Evolutionary conservation across 805 yeast genomes (phyloP).

Genomic region (Lipomyces sp.): DNA sequence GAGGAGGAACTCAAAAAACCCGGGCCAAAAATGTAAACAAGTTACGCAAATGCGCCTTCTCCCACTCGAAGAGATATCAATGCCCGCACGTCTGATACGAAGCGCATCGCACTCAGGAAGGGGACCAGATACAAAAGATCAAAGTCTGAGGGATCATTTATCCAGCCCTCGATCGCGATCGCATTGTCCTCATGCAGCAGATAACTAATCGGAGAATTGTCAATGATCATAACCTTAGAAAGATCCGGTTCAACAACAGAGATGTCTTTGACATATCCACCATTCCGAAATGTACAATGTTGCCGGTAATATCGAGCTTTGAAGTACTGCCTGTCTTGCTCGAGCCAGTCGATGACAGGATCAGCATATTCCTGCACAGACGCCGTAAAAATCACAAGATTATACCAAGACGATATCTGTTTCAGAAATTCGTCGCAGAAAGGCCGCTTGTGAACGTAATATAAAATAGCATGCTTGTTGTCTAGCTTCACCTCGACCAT

Average conservation of each 20-base stretch:
- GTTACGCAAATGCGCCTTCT: slow-evolving; percentile 20
- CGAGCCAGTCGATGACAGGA: slow-evolving; percentile 91
- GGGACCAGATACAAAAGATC: slow-evolving; percentile 82
- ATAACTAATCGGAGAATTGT: slow-evolving; percentile 90
- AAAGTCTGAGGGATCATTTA: slow-evolving; percentile 87
- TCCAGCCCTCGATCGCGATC: slow-evolving; percentile 95
- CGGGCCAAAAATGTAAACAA: neutral
- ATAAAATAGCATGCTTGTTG: slow-evolving; percentile 68
- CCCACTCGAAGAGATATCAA: slow-evolving; percentile 54
- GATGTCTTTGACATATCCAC: slow-evolving; percentile 84
- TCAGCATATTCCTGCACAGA: slow-evolving; percentile 94
- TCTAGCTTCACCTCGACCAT: slow-evolving; percentile 78
- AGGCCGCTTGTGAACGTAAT: slow-evolving; percentile 89
- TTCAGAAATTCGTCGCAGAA: slow-evolving; percentile 79
- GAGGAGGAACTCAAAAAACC: neutral
- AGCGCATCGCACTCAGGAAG: slow-evolving; percentile 67
- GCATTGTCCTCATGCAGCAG: slow-evolving; percentile 83
- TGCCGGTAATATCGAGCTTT: slow-evolving; percentile 66
- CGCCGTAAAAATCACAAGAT: slow-evolving; percentile 89
- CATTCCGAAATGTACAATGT: slow-evolving; percentile 68
- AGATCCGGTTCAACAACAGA: slow-evolving; percentile 53
- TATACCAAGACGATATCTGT: slow-evolving; percentile 81
- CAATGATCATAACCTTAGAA: slow-evolving; percentile 70
- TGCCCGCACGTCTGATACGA: slow-evolving; percentile 79
- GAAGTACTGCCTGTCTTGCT: slow-evolving; percentile 56